These are phyloP conservation scores for Ensete glaucum DNA, from an alignment of 176 grass and related monocot species.

Conservation along the genomic window DNA sequence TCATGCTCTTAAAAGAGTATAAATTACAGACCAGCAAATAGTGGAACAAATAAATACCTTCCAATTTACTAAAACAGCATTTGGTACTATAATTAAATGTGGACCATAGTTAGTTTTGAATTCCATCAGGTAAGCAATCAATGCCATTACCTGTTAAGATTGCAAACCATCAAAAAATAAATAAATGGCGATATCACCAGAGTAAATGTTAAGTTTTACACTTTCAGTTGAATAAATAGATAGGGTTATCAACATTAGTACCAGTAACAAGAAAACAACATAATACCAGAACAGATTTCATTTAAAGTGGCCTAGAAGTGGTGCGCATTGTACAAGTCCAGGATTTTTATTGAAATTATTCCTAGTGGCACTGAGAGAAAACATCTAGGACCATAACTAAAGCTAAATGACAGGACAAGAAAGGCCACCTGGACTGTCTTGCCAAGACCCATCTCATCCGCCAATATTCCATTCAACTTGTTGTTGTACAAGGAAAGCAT, in stretches of 20 bases:
- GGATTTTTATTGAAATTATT: not conserved
- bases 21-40: conserved; percentile 5
- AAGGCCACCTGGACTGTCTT: conserved; percentile 88
- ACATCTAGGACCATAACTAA: not conserved
- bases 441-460: conserved; percentile 99
- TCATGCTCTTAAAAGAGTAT: not conserved
- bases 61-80: conserved; percentile 99
- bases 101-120: conserved; percentile 99
- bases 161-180: conserved; percentile 14
- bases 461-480: conserved; percentile 98
- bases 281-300: too few species aligned
- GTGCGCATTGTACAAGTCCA: not conserved
- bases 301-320: not conserved
- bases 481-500: conserved; percentile 99
- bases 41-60: conserved; percentile 53
- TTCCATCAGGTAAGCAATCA: conserved; percentile 97
- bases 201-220: not conserved
- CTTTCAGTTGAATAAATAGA: not conserved
- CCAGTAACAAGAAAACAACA: too few species aligned
- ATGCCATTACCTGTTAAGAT: conserved; percentile 79
- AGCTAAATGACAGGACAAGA: conserved; percentile 15
- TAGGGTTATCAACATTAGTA: too few species aligned
- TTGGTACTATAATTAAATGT: conserved; percentile 98
- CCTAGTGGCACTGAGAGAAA: not conserved
- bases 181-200: conserved; percentile 3